Percentiles rank a stretch among this genome's conserved stretches.
Evolutionary conservation across 345 rosid genomes (phyloP).

Genomic region (Carallia pectinifolia): DNA sequence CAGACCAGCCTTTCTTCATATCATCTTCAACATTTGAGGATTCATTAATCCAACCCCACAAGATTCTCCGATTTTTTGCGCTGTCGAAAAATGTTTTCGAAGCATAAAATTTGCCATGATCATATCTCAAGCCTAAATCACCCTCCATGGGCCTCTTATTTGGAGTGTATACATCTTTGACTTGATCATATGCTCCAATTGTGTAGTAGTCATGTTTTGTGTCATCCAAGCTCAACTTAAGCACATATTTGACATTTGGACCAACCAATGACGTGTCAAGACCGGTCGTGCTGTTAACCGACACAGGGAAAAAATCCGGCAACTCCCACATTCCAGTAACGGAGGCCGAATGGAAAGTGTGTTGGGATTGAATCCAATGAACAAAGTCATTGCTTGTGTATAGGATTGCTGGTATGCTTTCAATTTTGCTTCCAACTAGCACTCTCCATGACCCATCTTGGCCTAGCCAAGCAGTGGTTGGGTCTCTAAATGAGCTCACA

Average conservation of each 20-base stretch:
- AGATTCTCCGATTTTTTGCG: slow-evolving; percentile 43
- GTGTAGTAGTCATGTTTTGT: slow-evolving; percentile 52
- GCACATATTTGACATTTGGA: slow-evolving; percentile 38
- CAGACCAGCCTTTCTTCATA: slow-evolving; percentile 62
- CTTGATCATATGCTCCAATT: slow-evolving; percentile 38
- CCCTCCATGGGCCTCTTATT: slow-evolving; percentile 42
- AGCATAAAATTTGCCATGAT: slow-evolving; percentile 74
- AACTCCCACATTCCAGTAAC: slow-evolving; percentile 83
- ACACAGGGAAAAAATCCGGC: slow-evolving; percentile 69
- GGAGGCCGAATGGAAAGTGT: slow-evolving; percentile 46
- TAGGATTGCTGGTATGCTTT: slow-evolving; percentile 46
- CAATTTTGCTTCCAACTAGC: slow-evolving; percentile 40
- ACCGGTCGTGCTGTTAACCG: slow-evolving; percentile 16
- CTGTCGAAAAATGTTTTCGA: slow-evolving; percentile 70
- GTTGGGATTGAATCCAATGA: slow-evolving; percentile 38
- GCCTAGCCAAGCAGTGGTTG: slow-evolving; percentile 69
- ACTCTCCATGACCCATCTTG: slow-evolving; percentile 57
- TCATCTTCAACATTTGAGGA: slow-evolving; percentile 40
- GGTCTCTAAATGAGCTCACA: slow-evolving; percentile 55
- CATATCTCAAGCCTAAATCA: slow-evolving; percentile 48
- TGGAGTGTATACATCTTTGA: slow-evolving; percentile 42
- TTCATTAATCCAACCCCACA: slow-evolving; percentile 78
- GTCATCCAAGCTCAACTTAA: slow-evolving; percentile 55
- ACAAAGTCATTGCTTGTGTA: slow-evolving; percentile 57
- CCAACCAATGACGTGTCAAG: slow-evolving; percentile 26